A percentile compares a stretch with the other conserved stretches of the same genome.
phyloP scores from a whole-genome alignment of 164 flowering plant genomes.

The Echeveria elegans region DNA sequence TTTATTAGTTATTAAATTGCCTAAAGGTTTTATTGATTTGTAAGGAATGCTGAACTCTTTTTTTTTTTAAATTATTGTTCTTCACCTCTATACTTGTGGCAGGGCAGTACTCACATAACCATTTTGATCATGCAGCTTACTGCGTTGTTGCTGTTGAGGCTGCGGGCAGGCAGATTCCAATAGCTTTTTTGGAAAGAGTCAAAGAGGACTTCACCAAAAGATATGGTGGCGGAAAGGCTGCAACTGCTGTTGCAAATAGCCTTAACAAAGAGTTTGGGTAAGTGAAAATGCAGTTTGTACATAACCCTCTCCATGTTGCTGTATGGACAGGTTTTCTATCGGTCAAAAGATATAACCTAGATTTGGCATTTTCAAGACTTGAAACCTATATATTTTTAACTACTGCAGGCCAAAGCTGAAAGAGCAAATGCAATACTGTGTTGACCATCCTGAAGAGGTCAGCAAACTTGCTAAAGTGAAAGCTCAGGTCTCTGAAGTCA shows the following conservation, averaged over 20 bases:
- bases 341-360: not conserved
- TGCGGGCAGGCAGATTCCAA: not conserved
- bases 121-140: not conserved
- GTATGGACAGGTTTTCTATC: too few species aligned
- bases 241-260: not conserved
- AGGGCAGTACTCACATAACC: not conserved
- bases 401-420: conserved; percentile 6
- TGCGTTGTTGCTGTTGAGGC: not conserved
- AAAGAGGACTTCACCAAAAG: not conserved
- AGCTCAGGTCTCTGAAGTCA: not conserved
- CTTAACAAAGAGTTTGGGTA: not conserved
- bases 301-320: too few species aligned
- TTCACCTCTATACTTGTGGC: too few species aligned
- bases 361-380: not conserved
- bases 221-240: not conserved
- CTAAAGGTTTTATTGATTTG: too few species aligned
- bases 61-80: too few species aligned
- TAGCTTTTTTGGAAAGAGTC: not conserved
- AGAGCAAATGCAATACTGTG: not conserved
- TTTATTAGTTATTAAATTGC: too few species aligned
- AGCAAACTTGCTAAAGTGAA: conserved; percentile 4
- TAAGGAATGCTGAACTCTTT: too few species aligned
- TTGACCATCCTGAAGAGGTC: not conserved
- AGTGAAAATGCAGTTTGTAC: too few species aligned
- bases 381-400: too few species aligned